These are phyloP conservation scores for Trichoderma atrobrunneum DNA, from an alignment of 2,329 filamentous ascomycete species.

Conservation along the genomic window DNA sequence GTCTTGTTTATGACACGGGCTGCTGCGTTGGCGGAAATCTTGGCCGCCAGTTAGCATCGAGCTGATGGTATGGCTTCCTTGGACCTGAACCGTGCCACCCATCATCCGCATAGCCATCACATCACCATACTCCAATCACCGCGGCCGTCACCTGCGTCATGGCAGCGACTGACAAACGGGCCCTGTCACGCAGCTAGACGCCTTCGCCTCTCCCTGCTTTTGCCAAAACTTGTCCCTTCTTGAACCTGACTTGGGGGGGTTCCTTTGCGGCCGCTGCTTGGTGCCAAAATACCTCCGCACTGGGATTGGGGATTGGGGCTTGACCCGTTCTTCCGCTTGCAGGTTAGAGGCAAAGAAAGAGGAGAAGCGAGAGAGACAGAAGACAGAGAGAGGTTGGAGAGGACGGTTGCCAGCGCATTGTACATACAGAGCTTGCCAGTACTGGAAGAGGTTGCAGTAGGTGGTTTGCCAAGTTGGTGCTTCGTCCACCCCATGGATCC, in stretches of 20 bases:
- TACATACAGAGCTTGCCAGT: neutral
- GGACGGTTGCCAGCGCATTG: constrained; percentile 1
- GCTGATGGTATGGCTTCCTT: neutral
- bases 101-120: constrained; percentile 15
- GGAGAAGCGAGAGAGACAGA: neutral
- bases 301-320: neutral
- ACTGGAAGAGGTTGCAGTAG: neutral
- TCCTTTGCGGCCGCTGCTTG: neutral
- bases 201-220: neutral
- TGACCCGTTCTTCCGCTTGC: constrained; percentile 4
- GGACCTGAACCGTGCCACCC: constrained; percentile 11
- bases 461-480: neutral
- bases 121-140: constrained; percentile 12
- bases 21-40: neutral
- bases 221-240: neutral
- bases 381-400: neutral
- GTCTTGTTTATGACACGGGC: neutral
- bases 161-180: neutral
- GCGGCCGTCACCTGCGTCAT: neutral
- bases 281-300: neutral
- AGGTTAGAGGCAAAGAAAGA: neutral
- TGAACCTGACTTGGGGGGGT: neutral
- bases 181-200: neutral
- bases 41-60: neutral
- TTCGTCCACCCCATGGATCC: neutral